Base-by-base conservation (phyloP, 2,329 filamentous ascomycete species). In the Penicillium sclerotigenum region DNA sequence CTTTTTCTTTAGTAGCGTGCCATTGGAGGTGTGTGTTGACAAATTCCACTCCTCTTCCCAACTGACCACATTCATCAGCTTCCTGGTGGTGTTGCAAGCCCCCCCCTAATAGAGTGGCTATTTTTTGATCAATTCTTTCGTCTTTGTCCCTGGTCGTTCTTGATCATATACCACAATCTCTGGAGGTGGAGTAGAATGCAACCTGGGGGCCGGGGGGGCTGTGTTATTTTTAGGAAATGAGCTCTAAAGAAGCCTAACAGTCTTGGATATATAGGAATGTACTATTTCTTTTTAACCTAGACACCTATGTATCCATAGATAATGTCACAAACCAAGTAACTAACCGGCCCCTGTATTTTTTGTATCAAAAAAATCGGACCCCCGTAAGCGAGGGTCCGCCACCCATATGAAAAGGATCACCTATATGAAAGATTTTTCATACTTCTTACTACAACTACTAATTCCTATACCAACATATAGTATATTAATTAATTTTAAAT, bases 1-100 rank as follows among this genome's bases (percentile, higher is more conserved):
- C 2, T 83, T 83, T 57, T 83, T 83, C 57, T 66, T 83, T 20
- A 74, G 75, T 1, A 80, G 76, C 20, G 69, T 76, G 46, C 79
- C 79, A 1, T 66, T 81, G 34, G 80, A 80, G 54, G 75, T 76
- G 18, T 29, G 41, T 53, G 10, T 14, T n/a, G 33, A 36, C 5
- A 11, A 6, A n/a, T 33, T 16, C 10, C 18, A 24, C 36, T 5
- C 10, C 16, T n/a, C 5, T 22, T 22, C 22, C 26, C 29, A 13
- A 33, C 56, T 47, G 24, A 52, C 50, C 24, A 40, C 13, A 24
- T 16, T 18, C 42, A 33, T 40, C n/a, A 71, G 69, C 76, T 79
- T 56, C 75, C 75, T 28, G 77, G 77, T 0, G 77, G 75, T 7
- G 73, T 79, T 2, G 75, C 73, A 20, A 78, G 75, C 57, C 78